Percentiles rank a stretch among this genome's conserved stretches.
phyloP scores from a whole-genome alignment of 2,329 filamentous ascomycete species.

The Arthrinium phaeospermum region DNA sequence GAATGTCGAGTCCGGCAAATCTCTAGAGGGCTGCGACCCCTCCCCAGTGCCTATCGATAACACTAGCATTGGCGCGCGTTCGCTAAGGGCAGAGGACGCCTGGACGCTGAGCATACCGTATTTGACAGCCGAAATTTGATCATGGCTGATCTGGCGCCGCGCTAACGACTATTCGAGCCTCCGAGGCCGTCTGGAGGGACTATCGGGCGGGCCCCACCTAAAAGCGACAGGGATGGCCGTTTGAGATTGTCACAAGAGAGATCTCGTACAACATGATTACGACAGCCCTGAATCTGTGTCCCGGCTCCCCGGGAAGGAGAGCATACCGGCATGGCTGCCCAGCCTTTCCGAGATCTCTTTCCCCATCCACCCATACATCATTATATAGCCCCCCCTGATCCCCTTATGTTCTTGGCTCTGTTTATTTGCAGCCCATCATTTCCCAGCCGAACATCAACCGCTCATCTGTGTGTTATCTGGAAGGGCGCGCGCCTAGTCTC shows the following conservation, averaged over 20 bases:
- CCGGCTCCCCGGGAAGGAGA: too few species aligned
- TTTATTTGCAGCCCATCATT: not conserved
- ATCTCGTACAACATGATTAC: too few species aligned
- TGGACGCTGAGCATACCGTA: not conserved
- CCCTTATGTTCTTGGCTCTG: not conserved
- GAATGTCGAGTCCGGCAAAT: not conserved
- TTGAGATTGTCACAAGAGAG: not conserved
- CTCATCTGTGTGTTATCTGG: too few species aligned
- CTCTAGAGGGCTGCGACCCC: not conserved
- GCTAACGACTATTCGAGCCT: not conserved
- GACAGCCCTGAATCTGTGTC: too few species aligned
- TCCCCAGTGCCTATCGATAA: not conserved
- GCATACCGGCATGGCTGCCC: not conserved
- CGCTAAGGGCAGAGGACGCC: not conserved
- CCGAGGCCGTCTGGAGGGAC: not conserved
- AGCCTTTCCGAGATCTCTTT: too few species aligned
- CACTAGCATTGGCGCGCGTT: not conserved
- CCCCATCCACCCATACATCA: not conserved
- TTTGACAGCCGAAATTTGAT: not conserved
- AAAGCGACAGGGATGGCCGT: not conserved
- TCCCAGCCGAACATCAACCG: too few species aligned
- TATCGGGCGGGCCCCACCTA: not conserved
- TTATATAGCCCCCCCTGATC: not conserved
- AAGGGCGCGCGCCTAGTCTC: not conserved
- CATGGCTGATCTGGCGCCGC: not conserved